phyloP scores from a whole-genome alignment of 2,329 filamentous ascomycete species.

The Dryadomyces quercivorus region DNA sequence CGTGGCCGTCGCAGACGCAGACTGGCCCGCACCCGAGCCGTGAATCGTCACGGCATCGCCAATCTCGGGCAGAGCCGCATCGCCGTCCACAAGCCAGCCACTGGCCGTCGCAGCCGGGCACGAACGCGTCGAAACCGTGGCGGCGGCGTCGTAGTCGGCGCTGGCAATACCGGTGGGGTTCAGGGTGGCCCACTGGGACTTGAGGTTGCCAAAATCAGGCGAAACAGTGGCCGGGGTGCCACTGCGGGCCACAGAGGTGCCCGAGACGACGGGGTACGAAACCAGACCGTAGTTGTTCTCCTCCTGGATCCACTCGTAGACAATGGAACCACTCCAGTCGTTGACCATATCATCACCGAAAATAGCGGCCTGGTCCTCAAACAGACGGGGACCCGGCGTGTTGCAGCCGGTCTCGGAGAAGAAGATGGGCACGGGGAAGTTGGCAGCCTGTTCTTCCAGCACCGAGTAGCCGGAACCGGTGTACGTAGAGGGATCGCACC shows the following conservation, averaged over 20 bases:
- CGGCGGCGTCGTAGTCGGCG: conserved; percentile 50
- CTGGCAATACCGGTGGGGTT: conserved; percentile 56
- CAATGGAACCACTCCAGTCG: conserved; percentile 62
- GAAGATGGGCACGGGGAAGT: conserved; percentile 76
- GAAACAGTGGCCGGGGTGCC: conserved; percentile 62
- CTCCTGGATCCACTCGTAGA: conserved; percentile 88
- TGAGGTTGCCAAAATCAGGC: conserved; percentile 71
- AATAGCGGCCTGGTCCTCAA: conserved; percentile 64
- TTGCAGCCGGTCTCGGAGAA: conserved; percentile 87
- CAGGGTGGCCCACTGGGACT: conserved; percentile 62
- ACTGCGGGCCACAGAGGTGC: conserved; percentile 53
- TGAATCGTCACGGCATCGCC: conserved; percentile 29
- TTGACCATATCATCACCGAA: conserved; percentile 61
- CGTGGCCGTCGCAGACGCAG: conserved; percentile 15
- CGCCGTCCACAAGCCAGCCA: conserved; percentile 63
- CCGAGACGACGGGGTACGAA: conserved; percentile 52
- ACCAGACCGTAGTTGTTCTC: conserved; percentile 73
- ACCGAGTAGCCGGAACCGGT: conserved; percentile 54
- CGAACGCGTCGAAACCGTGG: conserved; percentile 45
- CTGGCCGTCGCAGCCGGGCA: conserved; percentile 60
- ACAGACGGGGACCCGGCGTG: conserved; percentile 45
- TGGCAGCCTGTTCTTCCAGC: conserved; percentile 52
- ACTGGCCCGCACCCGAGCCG: background rate
- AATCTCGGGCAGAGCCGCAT: conserved; percentile 56
- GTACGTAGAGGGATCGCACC: conserved; percentile 53